Evolutionary conservation across 179 eudicot species (phyloP).

Genomic region (Heliamphora pulchella): DNA sequence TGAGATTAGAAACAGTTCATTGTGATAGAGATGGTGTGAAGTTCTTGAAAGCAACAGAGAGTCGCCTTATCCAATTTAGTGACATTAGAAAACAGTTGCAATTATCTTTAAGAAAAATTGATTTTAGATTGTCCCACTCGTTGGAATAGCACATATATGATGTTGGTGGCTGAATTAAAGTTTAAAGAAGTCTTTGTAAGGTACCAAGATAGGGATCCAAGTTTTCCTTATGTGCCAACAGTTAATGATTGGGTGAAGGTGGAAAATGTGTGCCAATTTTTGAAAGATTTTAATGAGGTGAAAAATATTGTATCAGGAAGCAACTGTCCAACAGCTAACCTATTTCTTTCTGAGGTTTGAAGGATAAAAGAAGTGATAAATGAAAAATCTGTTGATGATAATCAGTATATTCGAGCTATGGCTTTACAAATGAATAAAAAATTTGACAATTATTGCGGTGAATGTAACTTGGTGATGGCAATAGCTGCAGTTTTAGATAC

Average conservation of each 20-base stretch:
- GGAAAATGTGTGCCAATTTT: slow-evolving; percentile 3
- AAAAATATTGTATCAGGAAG: slow-evolving; percentile 8
- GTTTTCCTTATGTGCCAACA: neutral
- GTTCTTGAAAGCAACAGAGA: neutral
- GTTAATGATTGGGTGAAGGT: slow-evolving; percentile 14
- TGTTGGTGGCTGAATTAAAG: neutral
- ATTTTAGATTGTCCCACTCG: neutral
- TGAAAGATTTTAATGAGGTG: slow-evolving; percentile 12
- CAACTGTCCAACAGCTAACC: slow-evolving; percentile 11
- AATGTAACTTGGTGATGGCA: neutral
- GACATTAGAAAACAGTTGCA: neutral
- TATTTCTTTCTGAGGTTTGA: slow-evolving; percentile 15
- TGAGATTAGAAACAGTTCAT: slow-evolving; percentile 6
- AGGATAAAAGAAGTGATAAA: slow-evolving; percentile 4
- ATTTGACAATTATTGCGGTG: slow-evolving; percentile 19
- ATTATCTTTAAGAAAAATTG: neutral
- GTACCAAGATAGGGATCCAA: neutral
- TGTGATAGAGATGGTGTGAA: slow-evolving; percentile 1
- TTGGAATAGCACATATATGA: neutral
- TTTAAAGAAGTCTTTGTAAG: neutral
- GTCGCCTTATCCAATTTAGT: neutral
- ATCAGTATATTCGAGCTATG: neutral
- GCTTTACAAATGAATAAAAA: slow-evolving; percentile 13
- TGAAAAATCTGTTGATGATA: neutral
- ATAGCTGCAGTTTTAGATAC: neutral